Percentiles rank a stretch among this genome's conserved stretches.
These are phyloP conservation scores for Aureobasidium sp. DNA, from an alignment of 2,329 filamentous ascomycete species.

Conservation along the genomic window DNA sequence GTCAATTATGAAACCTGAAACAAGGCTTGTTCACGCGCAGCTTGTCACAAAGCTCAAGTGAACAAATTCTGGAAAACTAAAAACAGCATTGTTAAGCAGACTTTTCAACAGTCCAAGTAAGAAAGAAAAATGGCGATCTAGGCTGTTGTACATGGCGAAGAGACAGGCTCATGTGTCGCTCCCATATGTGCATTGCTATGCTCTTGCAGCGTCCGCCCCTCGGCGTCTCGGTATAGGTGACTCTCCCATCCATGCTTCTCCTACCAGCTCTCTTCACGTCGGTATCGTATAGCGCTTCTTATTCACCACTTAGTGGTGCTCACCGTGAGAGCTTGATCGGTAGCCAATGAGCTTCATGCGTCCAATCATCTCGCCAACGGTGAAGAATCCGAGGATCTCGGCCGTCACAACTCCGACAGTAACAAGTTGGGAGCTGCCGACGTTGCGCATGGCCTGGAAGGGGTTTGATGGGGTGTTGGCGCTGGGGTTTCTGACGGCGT, in stretches of 20 bases:
- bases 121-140: conserved; percentile 14
- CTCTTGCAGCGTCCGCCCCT: conserved; percentile 11
- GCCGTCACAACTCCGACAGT: conserved; percentile 71
- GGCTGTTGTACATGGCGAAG: conserved; percentile 15
- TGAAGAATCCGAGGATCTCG: conserved; percentile 94
- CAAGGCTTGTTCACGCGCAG: not conserved
- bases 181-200: conserved; percentile 2
- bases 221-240: not conserved
- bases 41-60: not conserved
- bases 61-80: not conserved
- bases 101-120: conserved; percentile 7
- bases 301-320: conserved; percentile 14
- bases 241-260: not conserved
- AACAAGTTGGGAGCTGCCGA: conserved; percentile 64
- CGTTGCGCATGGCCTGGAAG: conserved; percentile 54
- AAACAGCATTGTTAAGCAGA: not conserved
- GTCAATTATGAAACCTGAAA: not conserved
- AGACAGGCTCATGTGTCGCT: conserved; percentile 9
- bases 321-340: conserved; percentile 29
- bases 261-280: conserved; percentile 1
- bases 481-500: conserved; percentile 62
- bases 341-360: conserved; percentile 94
- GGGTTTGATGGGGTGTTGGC: conserved; percentile 47
- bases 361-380: conserved; percentile 93
- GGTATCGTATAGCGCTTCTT: conserved; percentile 4